phyloP scores from a whole-genome alignment of 768 basidiomycete genomes.

The Boletellus ananas region DNA sequence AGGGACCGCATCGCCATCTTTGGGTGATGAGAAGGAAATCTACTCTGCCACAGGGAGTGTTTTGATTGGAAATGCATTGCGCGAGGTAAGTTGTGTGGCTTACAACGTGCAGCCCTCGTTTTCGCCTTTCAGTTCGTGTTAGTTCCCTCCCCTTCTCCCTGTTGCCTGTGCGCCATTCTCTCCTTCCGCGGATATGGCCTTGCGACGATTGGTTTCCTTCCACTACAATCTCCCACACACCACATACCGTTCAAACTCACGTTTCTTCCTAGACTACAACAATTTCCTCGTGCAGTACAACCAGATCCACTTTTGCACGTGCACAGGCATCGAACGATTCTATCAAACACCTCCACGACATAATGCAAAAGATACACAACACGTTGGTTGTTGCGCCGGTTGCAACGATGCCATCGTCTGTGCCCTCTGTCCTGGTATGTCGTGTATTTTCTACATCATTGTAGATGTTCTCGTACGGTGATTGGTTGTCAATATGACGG shows the following conservation, averaged over 20 bases:
- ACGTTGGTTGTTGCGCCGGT: conserved; percentile 58
- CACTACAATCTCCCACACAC: background rate
- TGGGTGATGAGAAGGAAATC: background rate
- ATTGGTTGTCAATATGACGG: background rate
- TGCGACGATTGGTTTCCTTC: conserved; percentile 8
- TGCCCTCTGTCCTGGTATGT: conserved; percentile 15
- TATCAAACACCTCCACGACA: conserved; percentile 42
- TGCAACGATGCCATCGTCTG: conserved; percentile 32
- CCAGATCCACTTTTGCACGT: conserved; percentile 10
- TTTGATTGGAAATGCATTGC: conserved; percentile 39
- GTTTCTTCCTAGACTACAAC: conserved; percentile 7
- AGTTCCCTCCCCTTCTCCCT: background rate
- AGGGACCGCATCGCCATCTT: background rate
- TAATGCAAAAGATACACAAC: conserved; percentile 65
- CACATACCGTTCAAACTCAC: conserved; percentile 12
- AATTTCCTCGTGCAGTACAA: background rate
- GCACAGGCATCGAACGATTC: conserved; percentile 8
- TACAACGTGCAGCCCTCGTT: conserved; percentile 8
- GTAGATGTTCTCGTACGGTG: background rate
- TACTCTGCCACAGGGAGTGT: conserved; percentile 37
- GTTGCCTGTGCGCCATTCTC: background rate
- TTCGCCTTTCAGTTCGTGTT: background rate
- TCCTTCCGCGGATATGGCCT: conserved; percentile 10
- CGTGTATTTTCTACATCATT: conserved; percentile 1
- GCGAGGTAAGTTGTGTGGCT: conserved; percentile 13